Conservation (phyloP, 2,329 filamentous ascomycete species). For the Trichoderma citrinoviride region DNA sequence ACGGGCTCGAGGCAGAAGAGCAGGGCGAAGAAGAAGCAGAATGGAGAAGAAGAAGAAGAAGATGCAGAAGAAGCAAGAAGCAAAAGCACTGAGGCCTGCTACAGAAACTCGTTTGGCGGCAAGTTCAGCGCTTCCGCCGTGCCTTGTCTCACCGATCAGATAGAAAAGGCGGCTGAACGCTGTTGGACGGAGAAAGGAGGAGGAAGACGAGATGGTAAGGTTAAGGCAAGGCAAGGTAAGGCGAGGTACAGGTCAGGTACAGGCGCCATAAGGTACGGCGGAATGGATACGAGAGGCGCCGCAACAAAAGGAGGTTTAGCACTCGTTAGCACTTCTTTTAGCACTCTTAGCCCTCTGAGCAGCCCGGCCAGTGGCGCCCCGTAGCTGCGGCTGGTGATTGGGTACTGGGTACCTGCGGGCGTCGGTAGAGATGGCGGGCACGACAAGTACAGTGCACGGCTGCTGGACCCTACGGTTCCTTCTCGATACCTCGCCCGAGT, state of each 20-base stretch:
- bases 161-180: neutral
- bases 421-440: neutral
- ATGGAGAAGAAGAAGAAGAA: neutral
- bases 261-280: neutral
- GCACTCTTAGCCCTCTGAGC: too few relatives aligned
- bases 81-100: neutral
- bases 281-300: conserved; percentile 19
- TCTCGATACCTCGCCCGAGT: neutral
- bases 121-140: neutral
- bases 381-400: neutral
- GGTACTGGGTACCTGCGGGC: neutral
- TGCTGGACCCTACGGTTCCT: neutral
- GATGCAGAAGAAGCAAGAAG: neutral
- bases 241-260: neutral
- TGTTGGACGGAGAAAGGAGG: conserved; percentile 16
- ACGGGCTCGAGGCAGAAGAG: neutral
- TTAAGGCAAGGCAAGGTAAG: too few relatives aligned
- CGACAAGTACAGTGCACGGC: conserved; percentile 3
- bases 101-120: neutral
- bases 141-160: conserved; percentile 16
- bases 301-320: conserved; percentile 21
- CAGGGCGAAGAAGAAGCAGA: neutral
- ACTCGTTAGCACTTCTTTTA: too few relatives aligned
- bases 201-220: conserved; percentile 12
- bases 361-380: conserved; percentile 8